Conservation (phyloP, 805 yeast genomes). For the Ogataea polymorpha region DNA sequence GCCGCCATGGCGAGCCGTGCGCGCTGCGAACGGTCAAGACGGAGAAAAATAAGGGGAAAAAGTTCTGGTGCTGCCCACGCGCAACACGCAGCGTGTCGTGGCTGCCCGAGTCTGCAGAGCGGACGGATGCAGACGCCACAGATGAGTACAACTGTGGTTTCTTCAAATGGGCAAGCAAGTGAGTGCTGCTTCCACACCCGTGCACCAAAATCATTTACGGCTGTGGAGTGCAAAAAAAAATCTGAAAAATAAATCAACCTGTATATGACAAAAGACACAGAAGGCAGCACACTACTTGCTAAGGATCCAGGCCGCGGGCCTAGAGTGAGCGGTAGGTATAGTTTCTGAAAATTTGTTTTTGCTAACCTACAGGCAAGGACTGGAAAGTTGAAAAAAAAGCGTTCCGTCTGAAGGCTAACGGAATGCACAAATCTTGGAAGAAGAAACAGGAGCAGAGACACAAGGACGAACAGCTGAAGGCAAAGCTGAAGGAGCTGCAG, state of each 20-base stretch:
- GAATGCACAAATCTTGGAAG: slow-evolving; percentile 62
- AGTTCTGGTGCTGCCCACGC: slow-evolving; percentile 53
- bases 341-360: no score
- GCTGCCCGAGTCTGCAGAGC: slow-evolving; percentile 8
- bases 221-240: not conserved
- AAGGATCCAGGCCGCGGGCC: slow-evolving; percentile 27
- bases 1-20: slow-evolving; percentile 48
- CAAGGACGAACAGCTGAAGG: slow-evolving; percentile 64
- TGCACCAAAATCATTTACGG: not conserved
- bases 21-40: slow-evolving; percentile 45
- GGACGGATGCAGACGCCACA: slow-evolving; percentile 1
- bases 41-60: slow-evolving; percentile 42
- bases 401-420: slow-evolving; percentile 58
- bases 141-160: slow-evolving; percentile 45
- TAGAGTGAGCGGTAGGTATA: slow-evolving; percentile 31
- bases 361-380: slow-evolving; percentile 46
- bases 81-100: slow-evolving; percentile 28
- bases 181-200: not conserved
- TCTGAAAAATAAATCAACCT: not conserved
- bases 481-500: slow-evolving; percentile 66
- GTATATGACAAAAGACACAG: not conserved
- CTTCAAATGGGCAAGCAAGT: slow-evolving; percentile 47
- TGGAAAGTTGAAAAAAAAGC: slow-evolving; percentile 73
- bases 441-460: slow-evolving; percentile 62
- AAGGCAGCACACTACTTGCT: not conserved